These are phyloP conservation scores for Grigorovia humatica DNA, from an alignment of 805 yeast species.

Conservation along the genomic window DNA sequence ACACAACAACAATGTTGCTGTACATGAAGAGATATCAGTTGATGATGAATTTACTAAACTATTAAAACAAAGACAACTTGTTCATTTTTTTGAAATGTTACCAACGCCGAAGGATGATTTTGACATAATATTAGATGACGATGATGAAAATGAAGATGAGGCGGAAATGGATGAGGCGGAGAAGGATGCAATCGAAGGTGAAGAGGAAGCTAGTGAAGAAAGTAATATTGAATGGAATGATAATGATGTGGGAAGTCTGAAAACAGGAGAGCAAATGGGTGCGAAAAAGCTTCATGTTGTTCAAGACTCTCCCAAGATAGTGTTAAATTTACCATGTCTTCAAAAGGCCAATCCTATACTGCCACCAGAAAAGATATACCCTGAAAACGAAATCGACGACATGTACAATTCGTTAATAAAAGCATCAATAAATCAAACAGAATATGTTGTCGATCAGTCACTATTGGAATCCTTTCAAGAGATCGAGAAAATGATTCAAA, in stretches of 20 bases:
- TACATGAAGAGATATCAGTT: background rate
- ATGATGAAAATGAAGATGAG: conserved; percentile 15
- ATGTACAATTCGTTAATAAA: conserved; percentile 17
- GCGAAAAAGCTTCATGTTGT: no score
- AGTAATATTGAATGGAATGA: background rate
- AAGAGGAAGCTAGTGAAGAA: background rate
- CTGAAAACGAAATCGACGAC: conserved; percentile 11
- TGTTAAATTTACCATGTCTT: background rate
- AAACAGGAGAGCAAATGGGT: no score
- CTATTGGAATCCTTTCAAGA: conserved; percentile 1
- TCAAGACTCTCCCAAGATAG: background rate
- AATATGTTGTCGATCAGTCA: background rate
- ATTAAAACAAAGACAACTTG: conserved; percentile 8
- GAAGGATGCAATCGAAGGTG: conserved; percentile 6
- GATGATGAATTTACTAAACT: conserved; percentile 2
- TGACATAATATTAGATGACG: conserved; percentile 32
- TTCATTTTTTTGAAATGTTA: conserved; percentile 23
- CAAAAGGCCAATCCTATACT: background rate
- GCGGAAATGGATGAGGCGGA: background rate
- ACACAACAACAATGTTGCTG: background rate
- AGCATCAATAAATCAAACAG: conserved; percentile 1
- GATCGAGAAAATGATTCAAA: conserved; percentile 1
- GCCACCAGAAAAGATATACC: conserved; percentile 10
- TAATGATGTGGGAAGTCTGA: no score
- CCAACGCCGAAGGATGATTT: conserved; percentile 40